These are phyloP conservation scores for Lepidium africanum DNA, from an alignment of 345 rosid genomes.

Conservation along the genomic window DNA sequence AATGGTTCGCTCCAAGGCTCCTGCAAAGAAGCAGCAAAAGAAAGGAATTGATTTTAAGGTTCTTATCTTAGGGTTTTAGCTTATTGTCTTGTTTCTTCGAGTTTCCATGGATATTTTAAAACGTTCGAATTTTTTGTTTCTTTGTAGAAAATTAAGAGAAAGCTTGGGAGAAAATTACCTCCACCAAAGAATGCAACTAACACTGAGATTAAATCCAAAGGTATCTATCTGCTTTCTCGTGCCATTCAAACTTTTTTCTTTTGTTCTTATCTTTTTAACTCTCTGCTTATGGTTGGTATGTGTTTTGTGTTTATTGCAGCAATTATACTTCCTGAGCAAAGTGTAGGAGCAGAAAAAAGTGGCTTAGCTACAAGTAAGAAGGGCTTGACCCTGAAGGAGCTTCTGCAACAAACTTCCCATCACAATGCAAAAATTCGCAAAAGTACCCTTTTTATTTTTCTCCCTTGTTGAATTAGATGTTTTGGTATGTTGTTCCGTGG, in stretches of 20 bases:
- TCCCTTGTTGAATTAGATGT: neutral
- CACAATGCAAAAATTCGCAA: slow-evolving; percentile 76
- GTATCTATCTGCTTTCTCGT: slow-evolving; percentile 36
- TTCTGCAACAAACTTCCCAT: slow-evolving; percentile 77
- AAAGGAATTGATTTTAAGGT: slow-evolving; percentile 83
- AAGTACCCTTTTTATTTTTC: slow-evolving; percentile 27
- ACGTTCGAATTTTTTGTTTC: neutral
- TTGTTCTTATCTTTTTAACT: neutral
- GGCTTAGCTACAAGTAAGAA: slow-evolving; percentile 82
- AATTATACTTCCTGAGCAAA: slow-evolving; percentile 85
- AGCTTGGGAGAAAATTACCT: slow-evolving; percentile 81
- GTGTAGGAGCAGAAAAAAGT: slow-evolving; percentile 67
- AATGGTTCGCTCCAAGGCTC: slow-evolving; percentile 60
- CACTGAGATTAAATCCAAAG: slow-evolving; percentile 83
- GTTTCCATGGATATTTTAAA: neutral
- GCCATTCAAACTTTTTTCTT: neutral
- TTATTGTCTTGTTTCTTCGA: neutral
- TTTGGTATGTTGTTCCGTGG: neutral
- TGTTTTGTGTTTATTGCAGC: slow-evolving; percentile 36
- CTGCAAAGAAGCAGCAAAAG: slow-evolving; percentile 76
- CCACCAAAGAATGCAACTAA: slow-evolving; percentile 82
- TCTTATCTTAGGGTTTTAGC: neutral
- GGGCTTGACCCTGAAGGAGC: slow-evolving; percentile 83
- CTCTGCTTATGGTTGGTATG: neutral
- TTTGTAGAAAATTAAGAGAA: slow-evolving; percentile 80